Percentiles rank a stretch among this genome's conserved stretches.
Conservation (phyloP, 75 land plant genomes). For the Ceratopteris richardii region DNA sequence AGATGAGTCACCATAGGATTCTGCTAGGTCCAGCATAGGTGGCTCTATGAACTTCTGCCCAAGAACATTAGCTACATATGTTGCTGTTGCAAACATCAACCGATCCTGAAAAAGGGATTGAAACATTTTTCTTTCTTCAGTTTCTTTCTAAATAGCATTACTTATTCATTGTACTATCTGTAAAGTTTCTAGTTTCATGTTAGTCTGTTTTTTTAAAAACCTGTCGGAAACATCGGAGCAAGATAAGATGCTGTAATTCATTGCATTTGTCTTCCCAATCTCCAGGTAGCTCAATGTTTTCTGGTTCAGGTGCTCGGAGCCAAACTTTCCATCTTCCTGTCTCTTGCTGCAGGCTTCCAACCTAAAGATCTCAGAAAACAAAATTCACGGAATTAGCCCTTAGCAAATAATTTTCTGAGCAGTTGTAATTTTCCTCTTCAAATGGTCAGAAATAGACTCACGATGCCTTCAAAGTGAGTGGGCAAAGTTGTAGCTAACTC, state of each 20-base stretch:
- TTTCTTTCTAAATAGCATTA: not conserved
- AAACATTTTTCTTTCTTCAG: not conserved
- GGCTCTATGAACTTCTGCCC: constrained; percentile 31
- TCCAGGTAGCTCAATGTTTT: constrained; percentile 21
- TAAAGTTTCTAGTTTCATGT: too few relatives aligned
- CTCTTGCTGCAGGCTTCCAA: constrained; percentile 16
- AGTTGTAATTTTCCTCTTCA: too few relatives aligned
- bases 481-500: constrained; percentile 9
- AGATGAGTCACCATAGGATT: constrained; percentile 18
- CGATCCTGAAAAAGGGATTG: constrained; percentile 17
- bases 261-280: constrained; percentile 33
- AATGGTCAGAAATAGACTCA: not conserved
- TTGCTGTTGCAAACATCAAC: constrained; percentile 17
- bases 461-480: constrained; percentile 18
- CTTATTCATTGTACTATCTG: too few relatives aligned
- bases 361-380: constrained; percentile 2
- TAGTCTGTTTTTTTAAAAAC: too few relatives aligned
- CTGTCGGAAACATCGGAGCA: constrained; percentile 27
- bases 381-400: too few relatives aligned
- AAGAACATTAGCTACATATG: constrained; percentile 20
- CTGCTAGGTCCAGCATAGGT: constrained; percentile 21
- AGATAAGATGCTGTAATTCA: constrained; percentile 22
- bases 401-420: too few relatives aligned
- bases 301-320: constrained; percentile 21
- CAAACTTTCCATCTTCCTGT: constrained; percentile 16